These are phyloP conservation scores for Rosa chinensis DNA, from an alignment of 306 rosid species.

Conservation along the genomic window DNA sequence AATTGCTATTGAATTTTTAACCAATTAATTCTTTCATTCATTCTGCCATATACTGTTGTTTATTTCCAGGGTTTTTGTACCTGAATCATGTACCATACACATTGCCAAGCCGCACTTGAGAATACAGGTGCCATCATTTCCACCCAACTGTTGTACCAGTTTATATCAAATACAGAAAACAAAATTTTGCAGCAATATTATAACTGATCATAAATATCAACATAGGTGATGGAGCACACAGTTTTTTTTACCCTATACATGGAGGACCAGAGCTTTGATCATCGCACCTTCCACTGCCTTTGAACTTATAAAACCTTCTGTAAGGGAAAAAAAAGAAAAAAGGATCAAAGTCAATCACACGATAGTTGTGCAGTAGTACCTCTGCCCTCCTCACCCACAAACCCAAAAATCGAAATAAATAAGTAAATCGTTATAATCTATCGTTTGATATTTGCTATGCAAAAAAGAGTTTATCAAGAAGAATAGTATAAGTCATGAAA, in stretches of 20 bases:
- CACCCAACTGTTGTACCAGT: slow-evolving; percentile 70
- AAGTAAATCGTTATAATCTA: not conserved
- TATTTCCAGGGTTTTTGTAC: slow-evolving; percentile 32
- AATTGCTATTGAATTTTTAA: not conserved
- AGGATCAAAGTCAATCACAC: slow-evolving; percentile 6
- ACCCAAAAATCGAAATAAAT: not conserved
- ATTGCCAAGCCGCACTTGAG: slow-evolving; percentile 73
- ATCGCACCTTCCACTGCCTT: slow-evolving; percentile 77
- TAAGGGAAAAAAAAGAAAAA: not conserved
- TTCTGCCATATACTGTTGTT: not conserved
- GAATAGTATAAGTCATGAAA: not conserved
- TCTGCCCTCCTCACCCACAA: not conserved
- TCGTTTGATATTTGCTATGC: not conserved
- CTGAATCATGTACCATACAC: slow-evolving; percentile 94
- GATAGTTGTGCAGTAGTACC: not conserved
- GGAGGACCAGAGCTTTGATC: slow-evolving; percentile 72
- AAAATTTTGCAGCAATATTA: slow-evolving; percentile 16
- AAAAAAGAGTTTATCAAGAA: not conserved
- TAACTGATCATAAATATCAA: slow-evolving; percentile 5
- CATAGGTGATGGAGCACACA: not conserved
- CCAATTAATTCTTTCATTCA: not conserved
- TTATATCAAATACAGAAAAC: slow-evolving; percentile 23
- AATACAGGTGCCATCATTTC: slow-evolving; percentile 99
- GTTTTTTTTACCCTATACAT: slow-evolving; percentile 63
- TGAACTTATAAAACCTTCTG: slow-evolving; percentile 80